Percentiles rank a stretch among this genome's conserved stretches.
phyloP scores from a whole-genome alignment of 2,329 filamentous ascomycete species.

The Pyrenochaeta sp. region DNA sequence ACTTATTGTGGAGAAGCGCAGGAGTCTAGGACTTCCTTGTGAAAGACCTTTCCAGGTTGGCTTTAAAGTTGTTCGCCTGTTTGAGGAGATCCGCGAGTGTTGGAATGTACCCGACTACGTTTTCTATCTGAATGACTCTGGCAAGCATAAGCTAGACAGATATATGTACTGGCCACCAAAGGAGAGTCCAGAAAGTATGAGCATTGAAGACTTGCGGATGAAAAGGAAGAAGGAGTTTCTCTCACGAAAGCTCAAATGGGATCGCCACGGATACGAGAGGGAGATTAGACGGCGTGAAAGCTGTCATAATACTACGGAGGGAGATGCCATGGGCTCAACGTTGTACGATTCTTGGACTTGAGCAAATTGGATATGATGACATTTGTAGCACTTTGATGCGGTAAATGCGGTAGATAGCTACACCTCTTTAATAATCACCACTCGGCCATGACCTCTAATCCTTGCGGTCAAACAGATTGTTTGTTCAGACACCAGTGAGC shows the following conservation, averaged over 20 bases:
- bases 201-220: background rate
- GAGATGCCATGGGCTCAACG: background rate
- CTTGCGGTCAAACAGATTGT: too few species aligned
- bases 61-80: background rate
- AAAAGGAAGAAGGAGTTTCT: background rate
- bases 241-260: background rate
- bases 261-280: background rate
- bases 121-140: background rate
- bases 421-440: too few species aligned
- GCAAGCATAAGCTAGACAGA: background rate
- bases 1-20: background rate
- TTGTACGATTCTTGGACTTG: slow-evolving; percentile 1
- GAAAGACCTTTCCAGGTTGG: background rate
- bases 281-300: background rate
- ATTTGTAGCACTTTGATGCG: too few species aligned
- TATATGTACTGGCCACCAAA: background rate
- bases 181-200: background rate
- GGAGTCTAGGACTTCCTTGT: background rate
- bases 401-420: too few species aligned
- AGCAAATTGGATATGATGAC: background rate
- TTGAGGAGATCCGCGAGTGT: background rate
- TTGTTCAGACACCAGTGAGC: too few species aligned
- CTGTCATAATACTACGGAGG: background rate
- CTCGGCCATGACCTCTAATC: too few species aligned
- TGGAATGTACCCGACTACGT: background rate